Base-by-base conservation (phyloP, 805 yeast genomes). In the Wickerhamomyces silvicola region DNA sequence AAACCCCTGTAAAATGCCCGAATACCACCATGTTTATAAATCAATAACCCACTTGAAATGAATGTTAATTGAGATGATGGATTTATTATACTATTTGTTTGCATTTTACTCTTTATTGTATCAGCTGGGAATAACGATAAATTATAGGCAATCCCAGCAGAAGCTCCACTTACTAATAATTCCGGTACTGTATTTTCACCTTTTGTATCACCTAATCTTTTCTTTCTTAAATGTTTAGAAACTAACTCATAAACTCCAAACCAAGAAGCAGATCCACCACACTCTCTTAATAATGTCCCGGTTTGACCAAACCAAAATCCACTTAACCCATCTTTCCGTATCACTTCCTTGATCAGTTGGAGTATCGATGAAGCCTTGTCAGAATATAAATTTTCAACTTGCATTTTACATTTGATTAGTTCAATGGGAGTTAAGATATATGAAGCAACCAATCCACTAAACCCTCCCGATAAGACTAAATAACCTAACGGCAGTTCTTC, bases 231-330 rank as follows among this genome's bases (percentile, higher is more conserved):
- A n/a, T 48, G 42, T 2, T 46, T 46, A 14, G 62, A 54, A 7
- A 70, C 59, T 27, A 68, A 59, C 52, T 87, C 95, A 54, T 87
- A 87, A 12, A 92, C 74, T 0, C 95, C 90, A 60, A 88, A 88
- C 97, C 97, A 88, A 2, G 90, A 78, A 4, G 94, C 84, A 2
- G 95, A 83, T 7, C 97, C 97, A 18, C 87, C 80, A 23, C 84
- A 70, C 53, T 88, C 97, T 46, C 97, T 70, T 2, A 83, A 41
- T 29, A 85, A 59, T 0, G 97, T 88, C 14, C 92, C 78, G 1
- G 77, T 62, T 43, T 87, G 87, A 2, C 97, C 97, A 41, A 73
- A 73, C 95, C 95, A 88, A 38, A 88, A 65, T 1, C 95, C 96
- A 8, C 44, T 26, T 0, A 84, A 6, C 0, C 97, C 96, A 11